These are phyloP conservation scores for Thermoascus crustaceus DNA, from an alignment of 2,329 filamentous ascomycete species.

Conservation along the genomic window DNA sequence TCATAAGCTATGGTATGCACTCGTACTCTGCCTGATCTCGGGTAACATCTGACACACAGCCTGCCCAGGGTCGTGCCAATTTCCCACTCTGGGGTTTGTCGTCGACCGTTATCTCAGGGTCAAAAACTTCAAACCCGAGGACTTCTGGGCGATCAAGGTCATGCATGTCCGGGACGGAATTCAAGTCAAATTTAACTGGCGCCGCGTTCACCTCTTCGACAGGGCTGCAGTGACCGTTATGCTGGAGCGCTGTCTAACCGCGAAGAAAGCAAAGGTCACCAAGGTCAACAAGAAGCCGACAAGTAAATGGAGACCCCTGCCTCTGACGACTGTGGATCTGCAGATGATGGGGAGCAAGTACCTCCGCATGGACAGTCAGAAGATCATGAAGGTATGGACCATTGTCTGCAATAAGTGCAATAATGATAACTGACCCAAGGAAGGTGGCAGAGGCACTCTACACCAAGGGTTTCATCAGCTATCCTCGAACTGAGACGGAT, in stretches of 20 bases:
- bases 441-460: constrained; percentile 73
- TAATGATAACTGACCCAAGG: constrained; percentile 5
- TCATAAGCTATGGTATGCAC: constrained; percentile 70
- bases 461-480: constrained; percentile 92
- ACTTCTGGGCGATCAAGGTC: constrained; percentile 88
- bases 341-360: constrained; percentile 92
- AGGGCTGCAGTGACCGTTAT: constrained; percentile 70
- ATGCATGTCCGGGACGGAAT: constrained; percentile 69
- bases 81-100: constrained; percentile 92
- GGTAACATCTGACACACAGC: constrained; percentile 6
- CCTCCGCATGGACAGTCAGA: constrained; percentile 81
- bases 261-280: constrained; percentile 68
- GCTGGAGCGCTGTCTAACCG: constrained; percentile 73
- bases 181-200: constrained; percentile 78
- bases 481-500: constrained; percentile 94
- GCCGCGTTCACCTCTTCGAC: constrained; percentile 76
- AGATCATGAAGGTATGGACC: constrained; percentile 64
- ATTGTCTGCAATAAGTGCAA: constrained; percentile 2
- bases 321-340: constrained; percentile 88
- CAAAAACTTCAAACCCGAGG: constrained; percentile 83
- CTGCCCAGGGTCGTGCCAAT: constrained; percentile 73
- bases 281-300: constrained; percentile 88
- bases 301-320: constrained; percentile 87
- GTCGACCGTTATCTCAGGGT: constrained; percentile 94
- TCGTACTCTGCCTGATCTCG: constrained; percentile 1